Evolutionary conservation across 73 alveolate species (phyloP), one percentile per base, ranked within the genome.

Genomic region (Paramecium tetraurelia): DNA sequence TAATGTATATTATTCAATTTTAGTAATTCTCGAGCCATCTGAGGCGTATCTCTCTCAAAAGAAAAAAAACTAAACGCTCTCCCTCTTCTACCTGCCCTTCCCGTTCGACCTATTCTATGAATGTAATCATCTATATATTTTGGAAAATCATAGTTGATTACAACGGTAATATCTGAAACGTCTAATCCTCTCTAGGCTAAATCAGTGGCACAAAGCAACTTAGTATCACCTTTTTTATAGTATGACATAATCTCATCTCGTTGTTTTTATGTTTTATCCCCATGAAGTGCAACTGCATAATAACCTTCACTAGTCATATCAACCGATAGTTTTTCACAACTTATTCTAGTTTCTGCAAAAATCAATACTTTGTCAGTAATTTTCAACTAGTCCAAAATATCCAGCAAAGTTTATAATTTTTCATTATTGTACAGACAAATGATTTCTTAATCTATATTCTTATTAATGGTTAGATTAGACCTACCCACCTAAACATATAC

Each of bases 81-180:
- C 22, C 99, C 99, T n/a, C 40, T 70, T 57, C 95, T 92, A 7
- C 99, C 99, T 1, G 99, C 99, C 83, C 99, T 92, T 1, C 97
- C 99, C 2, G 99, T 98, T 87, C 99, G 95, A 7, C 99, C 99
- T 4, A 98, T 96, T 87, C 99, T 92, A 86, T 98, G 99, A 43
- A 98, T 94, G 93, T 98, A 98, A 89, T 97, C 99, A 93, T 97
- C 98, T 18, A 95, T 93, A 77, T 94, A 95, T 75, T 75, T 86
- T 24, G 99, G 99, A 93, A 98, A 89, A 83, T 98, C 99, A 93
- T 94, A 98, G 92, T 98, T 98, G 33, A 98, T 96, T 24, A 98
- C 98, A 59, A 71, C 92, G 59, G 85, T 94, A 33, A 98, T 94
- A 71, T 97, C 98, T 10, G 96, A 94, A 10, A 98, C 98, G 93